Conservation (phyloP, 257 asterid species). For the Primulina huaijiensis region DNA sequence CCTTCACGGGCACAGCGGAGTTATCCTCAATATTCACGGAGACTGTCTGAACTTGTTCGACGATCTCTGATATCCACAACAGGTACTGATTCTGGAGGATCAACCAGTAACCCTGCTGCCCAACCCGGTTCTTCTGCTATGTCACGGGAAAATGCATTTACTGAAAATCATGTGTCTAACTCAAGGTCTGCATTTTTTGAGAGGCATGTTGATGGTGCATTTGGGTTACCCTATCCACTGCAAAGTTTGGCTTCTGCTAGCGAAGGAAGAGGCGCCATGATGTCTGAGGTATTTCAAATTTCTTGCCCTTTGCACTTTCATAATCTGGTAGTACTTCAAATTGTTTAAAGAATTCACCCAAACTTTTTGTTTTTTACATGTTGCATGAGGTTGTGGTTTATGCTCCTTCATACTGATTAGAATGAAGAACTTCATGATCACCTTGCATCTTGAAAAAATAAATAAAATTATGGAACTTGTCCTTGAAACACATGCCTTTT, state of each 20-base stretch:
- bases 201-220: conserved; percentile 69
- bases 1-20: conserved; percentile 59
- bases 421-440: conserved; percentile 1
- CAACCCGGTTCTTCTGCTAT: conserved; percentile 40
- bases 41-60: conserved; percentile 66
- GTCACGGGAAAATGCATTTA: conserved; percentile 40
- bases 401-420: conserved; percentile 7
- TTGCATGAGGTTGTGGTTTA: conserved; percentile 12
- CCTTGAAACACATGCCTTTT: conserved; percentile 1
- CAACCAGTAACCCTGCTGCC: conserved; percentile 37
- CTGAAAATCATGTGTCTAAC: conserved; percentile 46
- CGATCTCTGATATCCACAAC: conserved; percentile 60
- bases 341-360: background rate
- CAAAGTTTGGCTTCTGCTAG: conserved; percentile 53
- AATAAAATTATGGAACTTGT: background rate
- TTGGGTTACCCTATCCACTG: conserved; percentile 56
- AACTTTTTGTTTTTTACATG: conserved; percentile 1
- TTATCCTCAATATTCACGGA: conserved; percentile 56
- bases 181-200: conserved; percentile 68
- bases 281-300: conserved; percentile 65
- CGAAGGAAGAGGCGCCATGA: conserved; percentile 75
- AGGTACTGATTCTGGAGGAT: conserved; percentile 53
- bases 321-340: background rate
- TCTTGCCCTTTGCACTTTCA: conserved; percentile 10
- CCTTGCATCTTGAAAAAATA: background rate